Conservation (phyloP, 192 early-diverging fungal species). For the Chytriomyces sp. region DNA sequence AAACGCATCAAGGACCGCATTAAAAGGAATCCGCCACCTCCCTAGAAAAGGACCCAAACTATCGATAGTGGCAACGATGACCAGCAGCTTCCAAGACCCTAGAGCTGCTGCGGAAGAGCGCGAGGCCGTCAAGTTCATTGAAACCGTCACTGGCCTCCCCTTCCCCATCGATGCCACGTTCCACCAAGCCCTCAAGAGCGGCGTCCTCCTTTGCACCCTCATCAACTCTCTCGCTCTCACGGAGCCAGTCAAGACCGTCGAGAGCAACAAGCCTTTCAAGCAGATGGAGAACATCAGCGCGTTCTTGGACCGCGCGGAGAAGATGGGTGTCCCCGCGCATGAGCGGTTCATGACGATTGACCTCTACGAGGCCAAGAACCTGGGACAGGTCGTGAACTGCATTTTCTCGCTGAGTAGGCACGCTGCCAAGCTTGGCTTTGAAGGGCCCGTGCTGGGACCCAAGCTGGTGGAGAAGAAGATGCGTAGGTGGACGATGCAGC, state of each 20-base stretch:
- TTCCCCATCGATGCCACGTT: conserved; percentile 54
- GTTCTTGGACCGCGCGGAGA: conserved; percentile 34
- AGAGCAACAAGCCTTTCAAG: conserved; percentile 40
- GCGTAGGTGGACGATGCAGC: conserved; percentile 57
- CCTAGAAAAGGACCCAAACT: no score
- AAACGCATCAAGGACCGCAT: no score
- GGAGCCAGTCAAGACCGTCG: conserved; percentile 37
- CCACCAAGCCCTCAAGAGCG: conserved; percentile 64
- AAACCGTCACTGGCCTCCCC: conserved; percentile 48
- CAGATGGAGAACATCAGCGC: conserved; percentile 34
- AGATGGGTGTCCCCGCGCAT: conserved; percentile 61
- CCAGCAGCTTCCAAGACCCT: no score
- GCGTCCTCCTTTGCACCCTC: conserved; percentile 63
- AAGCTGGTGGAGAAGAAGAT: conserved; percentile 61
- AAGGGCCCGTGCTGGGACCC: conserved; percentile 57
- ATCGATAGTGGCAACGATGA: no score
- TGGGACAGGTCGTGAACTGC: conserved; percentile 58
- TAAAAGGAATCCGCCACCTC: no score
- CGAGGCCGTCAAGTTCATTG: conserved; percentile 63
- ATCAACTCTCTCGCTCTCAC: conserved; percentile 19
- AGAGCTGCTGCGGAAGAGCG: conserved; percentile 36
- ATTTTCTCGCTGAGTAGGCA: conserved; percentile 70
- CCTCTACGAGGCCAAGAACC: conserved; percentile 74
- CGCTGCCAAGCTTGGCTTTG: conserved; percentile 57
- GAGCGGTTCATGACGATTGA: conserved; percentile 77